phyloP scores from a whole-genome alignment of 2,329 filamentous ascomycete genomes.

The Fusarium piperis region DNA sequence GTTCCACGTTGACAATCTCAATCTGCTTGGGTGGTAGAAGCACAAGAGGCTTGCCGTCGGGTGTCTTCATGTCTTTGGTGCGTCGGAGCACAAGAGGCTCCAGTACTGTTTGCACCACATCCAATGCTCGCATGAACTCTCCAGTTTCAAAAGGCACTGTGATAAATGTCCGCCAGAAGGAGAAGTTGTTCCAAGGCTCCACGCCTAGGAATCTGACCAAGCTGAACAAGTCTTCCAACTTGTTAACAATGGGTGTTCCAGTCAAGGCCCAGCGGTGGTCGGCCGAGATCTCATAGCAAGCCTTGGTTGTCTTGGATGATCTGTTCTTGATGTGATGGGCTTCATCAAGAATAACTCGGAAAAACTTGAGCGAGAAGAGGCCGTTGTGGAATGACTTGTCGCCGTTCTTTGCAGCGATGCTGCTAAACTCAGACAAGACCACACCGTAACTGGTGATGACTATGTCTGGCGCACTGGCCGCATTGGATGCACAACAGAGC shows the following conservation, averaged over 20 bases:
- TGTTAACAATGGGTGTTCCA: constrained; percentile 96
- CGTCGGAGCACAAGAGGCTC: constrained; percentile 94
- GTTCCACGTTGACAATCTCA: constrained; percentile 86
- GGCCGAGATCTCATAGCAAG: constrained; percentile 89
- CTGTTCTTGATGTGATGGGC: constrained; percentile 92
- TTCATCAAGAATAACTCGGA: constrained; percentile 94
- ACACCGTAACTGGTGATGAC: constrained; percentile 96
- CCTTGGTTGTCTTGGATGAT: constrained; percentile 91
- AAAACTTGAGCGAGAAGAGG: constrained; percentile 92
- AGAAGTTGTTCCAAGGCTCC: constrained; percentile 98
- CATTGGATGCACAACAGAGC: constrained; percentile 80
- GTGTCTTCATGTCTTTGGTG: constrained; percentile 98
- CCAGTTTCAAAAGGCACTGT: constrained; percentile 97
- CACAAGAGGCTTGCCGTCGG: constrained; percentile 79
- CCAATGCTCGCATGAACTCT: constrained; percentile 90
- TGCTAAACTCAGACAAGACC: constrained; percentile 84
- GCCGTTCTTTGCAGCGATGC: constrained; percentile 73
- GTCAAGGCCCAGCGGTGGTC: constrained; percentile 93
- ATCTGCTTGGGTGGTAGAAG: constrained; percentile 82
- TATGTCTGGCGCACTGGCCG: constrained; percentile 81
- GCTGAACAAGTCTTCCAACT: constrained; percentile 93
- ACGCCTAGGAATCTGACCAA: constrained; percentile 92
- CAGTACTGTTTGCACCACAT: constrained; percentile 96
- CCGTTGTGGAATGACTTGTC: constrained; percentile 74
- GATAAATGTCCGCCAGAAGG: constrained; percentile 99